phyloP scores from a whole-genome alignment of 2,329 filamentous ascomycete genomes.

The Penicillium sp. region DNA sequence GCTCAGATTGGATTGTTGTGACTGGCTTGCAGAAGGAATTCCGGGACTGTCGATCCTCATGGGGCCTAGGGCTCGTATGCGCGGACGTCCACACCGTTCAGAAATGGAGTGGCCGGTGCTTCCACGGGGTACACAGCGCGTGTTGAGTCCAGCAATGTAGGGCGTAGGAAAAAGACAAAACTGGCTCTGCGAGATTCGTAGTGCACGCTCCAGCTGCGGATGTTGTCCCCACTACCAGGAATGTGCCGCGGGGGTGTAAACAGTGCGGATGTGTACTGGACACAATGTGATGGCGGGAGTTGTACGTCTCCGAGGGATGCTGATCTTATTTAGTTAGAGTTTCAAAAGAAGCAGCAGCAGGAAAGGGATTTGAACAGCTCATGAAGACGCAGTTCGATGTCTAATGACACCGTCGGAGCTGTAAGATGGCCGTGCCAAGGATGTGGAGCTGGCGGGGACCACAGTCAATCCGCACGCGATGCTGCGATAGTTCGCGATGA shows the following conservation, averaged over 20 bases:
- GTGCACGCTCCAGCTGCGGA: constrained; percentile 8
- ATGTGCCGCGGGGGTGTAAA: constrained; percentile 25
- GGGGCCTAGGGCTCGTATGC: constrained; percentile 13
- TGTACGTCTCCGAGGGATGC: background rate
- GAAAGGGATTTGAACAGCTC: background rate
- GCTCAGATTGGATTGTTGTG: constrained; percentile 26
- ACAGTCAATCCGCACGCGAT: background rate
- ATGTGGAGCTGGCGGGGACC: constrained; percentile 14
- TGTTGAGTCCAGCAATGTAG: constrained; percentile 32
- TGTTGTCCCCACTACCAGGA: constrained; percentile 26
- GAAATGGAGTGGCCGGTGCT: background rate
- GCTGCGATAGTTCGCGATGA: constrained; percentile 7
- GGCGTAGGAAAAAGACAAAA: constrained; percentile 17
- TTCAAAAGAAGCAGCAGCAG: too few species aligned
- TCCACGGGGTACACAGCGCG: constrained; percentile 7
- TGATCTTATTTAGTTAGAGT: background rate
- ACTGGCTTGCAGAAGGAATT: constrained; percentile 25
- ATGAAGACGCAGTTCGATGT: background rate
- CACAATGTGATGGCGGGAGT: background rate
- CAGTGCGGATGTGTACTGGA: constrained; percentile 3
- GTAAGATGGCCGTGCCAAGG: constrained; percentile 15
- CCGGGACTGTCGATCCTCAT: constrained; percentile 26
- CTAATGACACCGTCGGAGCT: background rate
- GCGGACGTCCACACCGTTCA: background rate
- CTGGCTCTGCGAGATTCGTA: constrained; percentile 9